Conservation (phyloP, 2,329 filamentous ascomycete species). For the Didymosphaeria variabile region DNA sequence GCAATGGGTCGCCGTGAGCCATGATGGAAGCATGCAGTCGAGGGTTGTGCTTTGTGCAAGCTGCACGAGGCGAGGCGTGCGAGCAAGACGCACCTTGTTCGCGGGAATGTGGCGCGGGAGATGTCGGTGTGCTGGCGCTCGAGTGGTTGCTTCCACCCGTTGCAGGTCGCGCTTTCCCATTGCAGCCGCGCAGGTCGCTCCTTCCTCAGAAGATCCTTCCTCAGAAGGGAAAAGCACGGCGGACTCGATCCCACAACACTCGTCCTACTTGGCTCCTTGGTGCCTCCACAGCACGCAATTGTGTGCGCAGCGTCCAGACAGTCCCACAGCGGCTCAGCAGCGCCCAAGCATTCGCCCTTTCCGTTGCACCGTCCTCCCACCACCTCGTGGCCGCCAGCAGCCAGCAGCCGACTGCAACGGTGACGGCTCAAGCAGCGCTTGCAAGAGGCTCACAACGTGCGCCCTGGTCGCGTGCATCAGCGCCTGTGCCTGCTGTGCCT, state of each 20-base stretch:
- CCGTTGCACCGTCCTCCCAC: constrained; percentile 8
- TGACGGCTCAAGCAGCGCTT: constrained; percentile 2
- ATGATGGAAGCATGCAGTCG: neutral
- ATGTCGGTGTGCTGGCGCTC: constrained; percentile 4
- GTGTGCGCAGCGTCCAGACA: constrained; percentile 1
- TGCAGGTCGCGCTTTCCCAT: constrained; percentile 2
- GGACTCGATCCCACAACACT: neutral
- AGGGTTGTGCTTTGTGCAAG: neutral
- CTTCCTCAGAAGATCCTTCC: neutral
- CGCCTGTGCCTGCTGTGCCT: neutral
- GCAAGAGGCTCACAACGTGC: neutral
- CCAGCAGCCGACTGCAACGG: constrained; percentile 11
- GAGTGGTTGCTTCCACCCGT: neutral
- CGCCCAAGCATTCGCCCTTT: neutral
- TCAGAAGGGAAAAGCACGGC: neutral
- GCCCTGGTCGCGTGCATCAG: too few species aligned
- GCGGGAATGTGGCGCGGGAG: neutral
- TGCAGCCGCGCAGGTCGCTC: neutral
- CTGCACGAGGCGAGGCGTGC: neutral
- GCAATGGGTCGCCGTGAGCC: too few species aligned
- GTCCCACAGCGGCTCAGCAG: constrained; percentile 10
- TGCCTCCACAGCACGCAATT: constrained; percentile 10
- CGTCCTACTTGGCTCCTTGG: neutral
- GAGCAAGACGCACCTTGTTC: neutral
- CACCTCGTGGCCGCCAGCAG: constrained; percentile 11